Conservation (phyloP, 164 flowering plant species). For the Magnolia kwangsiensis region DNA sequence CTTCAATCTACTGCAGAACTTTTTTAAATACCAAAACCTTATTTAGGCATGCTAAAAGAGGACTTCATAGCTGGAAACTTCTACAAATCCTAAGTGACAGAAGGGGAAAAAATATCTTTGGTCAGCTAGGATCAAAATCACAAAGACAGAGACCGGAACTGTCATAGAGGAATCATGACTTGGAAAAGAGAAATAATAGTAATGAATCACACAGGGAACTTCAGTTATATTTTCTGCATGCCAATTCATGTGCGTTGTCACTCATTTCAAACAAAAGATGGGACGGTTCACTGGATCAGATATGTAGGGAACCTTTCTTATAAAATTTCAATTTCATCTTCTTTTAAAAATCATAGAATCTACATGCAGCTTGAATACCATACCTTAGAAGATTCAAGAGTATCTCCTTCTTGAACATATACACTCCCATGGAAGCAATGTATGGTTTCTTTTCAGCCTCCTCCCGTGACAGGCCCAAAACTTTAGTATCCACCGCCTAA, state of each 20-base stretch:
- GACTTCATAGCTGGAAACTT: too few species aligned
- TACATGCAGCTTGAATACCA: neutral
- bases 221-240: neutral
- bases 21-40: too few species aligned
- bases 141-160: too few species aligned
- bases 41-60: too few species aligned
- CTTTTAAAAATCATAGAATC: neutral
- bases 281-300: neutral
- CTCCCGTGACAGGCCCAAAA: constrained; percentile 70
- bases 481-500: constrained; percentile 85
- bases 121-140: too few species aligned
- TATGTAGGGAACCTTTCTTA: neutral
- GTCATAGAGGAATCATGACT: too few species aligned
- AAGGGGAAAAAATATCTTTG: too few species aligned
- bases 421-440: constrained; percentile 97
- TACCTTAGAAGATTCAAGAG: constrained; percentile 87
- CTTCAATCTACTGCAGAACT: too few species aligned
- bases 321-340: neutral
- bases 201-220: too few species aligned
- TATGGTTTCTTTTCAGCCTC: constrained; percentile 89
- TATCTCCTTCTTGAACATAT: constrained; percentile 87
- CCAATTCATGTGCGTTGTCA: neutral
- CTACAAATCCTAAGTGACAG: too few species aligned
- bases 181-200: too few species aligned
- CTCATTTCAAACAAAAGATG: neutral